Percentiles rank a stretch among this genome's conserved stretches.
Evolutionary conservation across 2,329 filamentous ascomycete species (phyloP).

Genomic region (Emmonsia crescens): DNA sequence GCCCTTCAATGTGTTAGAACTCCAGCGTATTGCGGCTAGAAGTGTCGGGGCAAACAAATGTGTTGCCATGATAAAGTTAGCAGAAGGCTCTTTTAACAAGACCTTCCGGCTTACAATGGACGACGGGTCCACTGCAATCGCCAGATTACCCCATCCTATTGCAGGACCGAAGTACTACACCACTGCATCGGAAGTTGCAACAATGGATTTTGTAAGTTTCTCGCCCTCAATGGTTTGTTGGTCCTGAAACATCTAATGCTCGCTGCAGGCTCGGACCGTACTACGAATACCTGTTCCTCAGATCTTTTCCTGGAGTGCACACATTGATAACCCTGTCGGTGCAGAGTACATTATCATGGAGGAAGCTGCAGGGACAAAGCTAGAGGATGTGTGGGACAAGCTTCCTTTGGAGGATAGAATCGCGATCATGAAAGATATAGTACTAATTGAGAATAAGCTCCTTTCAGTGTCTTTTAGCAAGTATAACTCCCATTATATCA

Average conservation of each 20-base stretch:
- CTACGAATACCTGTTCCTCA: constrained; percentile 13
- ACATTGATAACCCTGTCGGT: constrained; percentile 17
- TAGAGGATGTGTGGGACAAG: constrained; percentile 21
- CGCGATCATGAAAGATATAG: constrained; percentile 17
- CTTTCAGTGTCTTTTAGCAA: constrained; percentile 9
- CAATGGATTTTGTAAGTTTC: constrained; percentile 13
- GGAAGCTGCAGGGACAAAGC: constrained; percentile 21
- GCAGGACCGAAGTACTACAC: constrained; percentile 7
- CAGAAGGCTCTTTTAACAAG: constrained; percentile 30
- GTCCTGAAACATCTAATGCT: neutral
- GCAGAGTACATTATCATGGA: constrained; percentile 21
- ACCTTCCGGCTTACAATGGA: constrained; percentile 21
- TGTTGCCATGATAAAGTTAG: constrained; percentile 27
- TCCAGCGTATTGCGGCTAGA: constrained; percentile 21
- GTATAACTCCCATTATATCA: neutral
- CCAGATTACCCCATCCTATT: constrained; percentile 10
- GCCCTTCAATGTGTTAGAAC: constrained; percentile 23
- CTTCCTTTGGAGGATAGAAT: constrained; percentile 19
- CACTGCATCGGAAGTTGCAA: constrained; percentile 12
- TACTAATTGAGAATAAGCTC: constrained; percentile 11
- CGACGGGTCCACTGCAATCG: constrained; percentile 17
- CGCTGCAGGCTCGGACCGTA: constrained; percentile 12
- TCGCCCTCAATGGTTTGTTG: neutral
- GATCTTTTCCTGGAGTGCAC: constrained; percentile 9
- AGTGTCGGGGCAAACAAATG: constrained; percentile 21